Conservation (phyloP, 345 rosid species). For the Punica granatum region DNA sequence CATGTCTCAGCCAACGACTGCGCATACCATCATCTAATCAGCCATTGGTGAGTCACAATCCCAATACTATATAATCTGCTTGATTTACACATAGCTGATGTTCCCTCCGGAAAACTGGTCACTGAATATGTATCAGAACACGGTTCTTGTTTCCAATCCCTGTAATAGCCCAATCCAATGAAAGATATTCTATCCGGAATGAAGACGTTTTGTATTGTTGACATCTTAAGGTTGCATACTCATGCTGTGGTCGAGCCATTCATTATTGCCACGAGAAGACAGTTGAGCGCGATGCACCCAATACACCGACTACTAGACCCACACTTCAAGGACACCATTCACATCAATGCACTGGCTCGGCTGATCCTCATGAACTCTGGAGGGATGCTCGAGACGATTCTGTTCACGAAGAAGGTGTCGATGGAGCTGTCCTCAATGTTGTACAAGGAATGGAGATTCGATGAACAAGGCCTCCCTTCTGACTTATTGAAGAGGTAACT, state of each 20-base stretch:
- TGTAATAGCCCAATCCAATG: too few species aligned
- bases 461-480: constrained; percentile 49
- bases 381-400: constrained; percentile 47
- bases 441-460: constrained; percentile 59
- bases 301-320: constrained; percentile 51
- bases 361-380: constrained; percentile 39
- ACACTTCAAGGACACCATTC: constrained; percentile 67
- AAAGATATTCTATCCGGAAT: not conserved
- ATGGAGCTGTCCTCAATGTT: constrained; percentile 49
- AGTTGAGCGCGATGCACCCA: constrained; percentile 60
- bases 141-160: not conserved
- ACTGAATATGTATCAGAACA: not conserved
- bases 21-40: constrained; percentile 49
- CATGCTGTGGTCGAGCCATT: constrained; percentile 66
- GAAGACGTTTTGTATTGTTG: not conserved
- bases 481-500: constrained; percentile 50
- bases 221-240: constrained; percentile 51
- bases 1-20: constrained; percentile 61
- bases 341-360: constrained; percentile 50
- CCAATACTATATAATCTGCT: not conserved
- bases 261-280: constrained; percentile 64
- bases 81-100: too few species aligned
- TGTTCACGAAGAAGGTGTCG: constrained; percentile 39
- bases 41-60: constrained; percentile 44
- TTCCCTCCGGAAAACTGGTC: not conserved